phyloP scores from a whole-genome alignment of 228 moss, liverwort and hornwort genomes.

The Sphagnum fallax region DNA sequence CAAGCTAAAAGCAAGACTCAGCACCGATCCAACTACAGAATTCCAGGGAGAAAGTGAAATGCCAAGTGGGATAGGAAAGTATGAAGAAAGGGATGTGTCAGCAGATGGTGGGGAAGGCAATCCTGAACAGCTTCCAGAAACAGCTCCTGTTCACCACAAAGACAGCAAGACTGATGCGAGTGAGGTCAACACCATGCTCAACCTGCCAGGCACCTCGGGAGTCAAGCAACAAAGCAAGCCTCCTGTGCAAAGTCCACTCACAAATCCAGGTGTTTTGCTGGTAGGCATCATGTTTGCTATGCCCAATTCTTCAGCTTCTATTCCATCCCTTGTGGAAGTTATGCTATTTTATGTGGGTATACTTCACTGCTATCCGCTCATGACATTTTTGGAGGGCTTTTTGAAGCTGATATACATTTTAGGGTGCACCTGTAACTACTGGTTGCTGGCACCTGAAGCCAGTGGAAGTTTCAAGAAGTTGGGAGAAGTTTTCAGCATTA shows the following conservation, averaged over 20 bases:
- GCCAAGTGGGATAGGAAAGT: slow-evolving; percentile 21
- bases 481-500: no score
- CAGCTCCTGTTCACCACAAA: slow-evolving; percentile 22
- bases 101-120: slow-evolving; percentile 32
- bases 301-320: no score
- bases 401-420: no score
- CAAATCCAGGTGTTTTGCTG: slow-evolving; percentile 42
- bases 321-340: no score
- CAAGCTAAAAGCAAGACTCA: slow-evolving; percentile 25
- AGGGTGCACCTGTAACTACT: no score
- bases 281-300: slow-evolving; percentile 16
- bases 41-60: slow-evolving; percentile 59
- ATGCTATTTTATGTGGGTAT: no score
- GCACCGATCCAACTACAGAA: slow-evolving; percentile 34
- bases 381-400: no score
- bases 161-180: slow-evolving; percentile 56
- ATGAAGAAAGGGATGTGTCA: slow-evolving; percentile 35
- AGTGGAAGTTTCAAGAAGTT: no score
- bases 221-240: slow-evolving; percentile 36
- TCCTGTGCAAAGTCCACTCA: slow-evolving; percentile 25
- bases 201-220: slow-evolving; percentile 31
- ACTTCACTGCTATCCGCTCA: no score
- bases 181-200: slow-evolving; percentile 60
- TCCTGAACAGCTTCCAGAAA: slow-evolving; percentile 18
- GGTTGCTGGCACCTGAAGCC: no score